Base-by-base conservation (phyloP, 306 rosid species). In the Macrotyloma uniflorum region DNA sequence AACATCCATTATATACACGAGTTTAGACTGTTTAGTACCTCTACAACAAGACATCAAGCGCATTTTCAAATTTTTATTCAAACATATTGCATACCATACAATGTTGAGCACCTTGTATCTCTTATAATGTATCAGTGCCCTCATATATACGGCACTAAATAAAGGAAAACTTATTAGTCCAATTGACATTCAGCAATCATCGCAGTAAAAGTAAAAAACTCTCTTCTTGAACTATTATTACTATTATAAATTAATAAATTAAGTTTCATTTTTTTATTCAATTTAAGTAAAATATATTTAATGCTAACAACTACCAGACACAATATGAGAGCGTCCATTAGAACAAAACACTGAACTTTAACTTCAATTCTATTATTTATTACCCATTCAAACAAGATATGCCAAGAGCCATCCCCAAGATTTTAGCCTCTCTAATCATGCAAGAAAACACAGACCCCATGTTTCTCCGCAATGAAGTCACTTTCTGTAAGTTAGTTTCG, bases 321-420 rank as follows among this genome's bases (percentile, higher is more conserved):
- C 67, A 67, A 67, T 79, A 78, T 18, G 70, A 72, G 35, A 83
- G 59, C 32, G 22, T 55, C 61, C 61, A 12, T 42, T n/a, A 49
- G 53, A 83, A 66, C 75, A 80, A 51, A 57, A 26, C 50, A 33
- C 46, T 6, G 67, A 74, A 61, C 67, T 40, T 51, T 70, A 66
- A 72, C 24, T 30, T 30, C 40, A 74, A 26, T 23, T 40, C 40
- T 70, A 33, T 23, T 40, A 83, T 87, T 89, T 23, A 51, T 87
- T 90, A 93, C 97, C 94, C 97, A 78, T 85, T 87, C 82, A 93
- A 83, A 83, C 91, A 89, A 63, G 93, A 87, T 63, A 93, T 80
- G 46, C 96, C 97, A 28, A 90, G 96, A 28, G 93, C 89, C 89
- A 83, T 62, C 50, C 89, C 96, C 83, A 93, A 86, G 70, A 79